phyloP scores from a whole-genome alignment of 257 asterid genomes.

The Hygrophila difformis region DNA sequence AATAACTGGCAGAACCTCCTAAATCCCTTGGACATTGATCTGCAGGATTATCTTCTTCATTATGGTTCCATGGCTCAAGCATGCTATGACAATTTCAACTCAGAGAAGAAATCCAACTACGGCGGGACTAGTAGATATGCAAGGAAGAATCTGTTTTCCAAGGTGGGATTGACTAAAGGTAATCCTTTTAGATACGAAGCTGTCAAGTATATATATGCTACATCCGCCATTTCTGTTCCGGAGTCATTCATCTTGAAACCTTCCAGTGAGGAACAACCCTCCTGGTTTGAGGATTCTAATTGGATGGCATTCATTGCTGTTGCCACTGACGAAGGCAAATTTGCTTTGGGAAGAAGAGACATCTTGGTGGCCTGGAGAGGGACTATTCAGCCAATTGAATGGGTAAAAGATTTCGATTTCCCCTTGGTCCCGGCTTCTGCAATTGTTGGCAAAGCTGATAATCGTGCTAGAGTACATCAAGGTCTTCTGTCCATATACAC shows the following conservation, averaged over 20 bases:
- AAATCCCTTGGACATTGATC: slow-evolving; percentile 51
- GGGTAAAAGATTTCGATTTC: slow-evolving; percentile 47
- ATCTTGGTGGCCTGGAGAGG: slow-evolving; percentile 68
- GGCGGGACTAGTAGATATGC: slow-evolving; percentile 25
- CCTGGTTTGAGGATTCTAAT: slow-evolving; percentile 28
- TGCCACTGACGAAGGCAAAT: slow-evolving; percentile 51
- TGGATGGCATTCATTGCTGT: slow-evolving; percentile 61
- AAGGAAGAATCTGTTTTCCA: slow-evolving; percentile 19
- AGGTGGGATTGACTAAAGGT: slow-evolving; percentile 28
- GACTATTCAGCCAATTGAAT: slow-evolving; percentile 29
- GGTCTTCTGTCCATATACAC: slow-evolving; percentile 33
- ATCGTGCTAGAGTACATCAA: slow-evolving; percentile 17
- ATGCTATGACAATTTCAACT: slow-evolving; percentile 43
- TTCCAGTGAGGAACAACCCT: slow-evolving; percentile 17
- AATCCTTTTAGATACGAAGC: slow-evolving; percentile 30
- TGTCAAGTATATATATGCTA: slow-evolving; percentile 45
- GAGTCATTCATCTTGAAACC: slow-evolving; percentile 33
- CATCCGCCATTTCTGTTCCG: slow-evolving; percentile 30
- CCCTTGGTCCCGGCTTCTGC: slow-evolving; percentile 23
- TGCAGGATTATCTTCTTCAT: slow-evolving; percentile 33
- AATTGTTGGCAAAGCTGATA: slow-evolving; percentile 20
- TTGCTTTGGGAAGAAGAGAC: slow-evolving; percentile 51
- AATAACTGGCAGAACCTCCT: slow-evolving; percentile 38
- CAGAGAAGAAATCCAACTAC: slow-evolving; percentile 22
- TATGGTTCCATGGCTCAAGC: slow-evolving; percentile 54